Evolutionary conservation across 495 filamentous ascomycete species (phyloP), one percentile per base, ranked within the genome.

Genomic region (Penicillium angulare): DNA sequence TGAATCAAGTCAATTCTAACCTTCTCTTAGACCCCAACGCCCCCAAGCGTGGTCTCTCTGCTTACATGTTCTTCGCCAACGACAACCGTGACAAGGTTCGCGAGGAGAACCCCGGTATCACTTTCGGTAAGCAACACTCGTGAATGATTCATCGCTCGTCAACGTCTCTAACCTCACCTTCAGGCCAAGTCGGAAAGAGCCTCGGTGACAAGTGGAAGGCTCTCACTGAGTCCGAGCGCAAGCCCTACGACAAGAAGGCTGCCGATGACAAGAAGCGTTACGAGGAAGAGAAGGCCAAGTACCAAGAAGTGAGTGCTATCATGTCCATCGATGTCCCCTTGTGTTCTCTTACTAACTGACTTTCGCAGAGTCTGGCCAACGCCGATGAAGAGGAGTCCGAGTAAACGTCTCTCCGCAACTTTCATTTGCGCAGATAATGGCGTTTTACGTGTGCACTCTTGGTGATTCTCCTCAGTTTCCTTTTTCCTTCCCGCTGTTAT

Each of bases 11-110:
- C n/a, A 31, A 32, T 49, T 0, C 54, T 50, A 33, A 61, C 56
- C 47, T 16, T 24, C 13, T 39, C 15, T 2, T 56, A 97, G 93
- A 98, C 72, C 93, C 93, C 74, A 97, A 97, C 70, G 92, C 92
- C 40, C 93, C 93, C 66, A 99, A 97, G 88, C 89, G 93, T 75
- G 95, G 91, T 75, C 88, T 99, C 41, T 99, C 93, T 17, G 93
- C 95, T 43, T 99, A 99, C 84, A 99, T 99, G 93, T 99, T 97
- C 84, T 99, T 99, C 69, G 93, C 93, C 81, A 97, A 97, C 63
- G 95, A 97, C 69, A 88, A 96, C 72, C 91, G 93, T 59, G 93
- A 97, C 60, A 95, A 93, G 70, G 93, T 99, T 59, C 88, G 92
- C 64, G 89, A 95, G 67, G 93, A 99, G 74, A 97, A 99, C 80